These are phyloP conservation scores for Ceratobasidium sp. DNA, from an alignment of 1,284 basidiomycete genomes.

Conservation along the genomic window DNA sequence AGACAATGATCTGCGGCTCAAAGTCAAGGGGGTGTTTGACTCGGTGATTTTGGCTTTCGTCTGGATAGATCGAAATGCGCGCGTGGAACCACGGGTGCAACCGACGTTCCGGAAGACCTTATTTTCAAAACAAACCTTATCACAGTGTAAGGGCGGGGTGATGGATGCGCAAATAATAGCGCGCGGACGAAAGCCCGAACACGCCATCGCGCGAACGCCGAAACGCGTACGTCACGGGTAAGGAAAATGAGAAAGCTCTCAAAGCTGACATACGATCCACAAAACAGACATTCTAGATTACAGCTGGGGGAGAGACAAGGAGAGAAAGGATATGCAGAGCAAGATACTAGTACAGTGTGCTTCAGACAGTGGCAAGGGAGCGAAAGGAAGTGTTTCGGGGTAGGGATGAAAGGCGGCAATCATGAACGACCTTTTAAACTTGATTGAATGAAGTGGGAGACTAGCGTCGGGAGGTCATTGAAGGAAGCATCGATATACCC, in stretches of 20 bases:
- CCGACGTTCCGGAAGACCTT: not conserved
- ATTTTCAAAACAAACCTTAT: constrained; percentile 27
- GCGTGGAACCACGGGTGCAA: constrained; percentile 9
- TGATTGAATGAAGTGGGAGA: constrained; percentile 72
- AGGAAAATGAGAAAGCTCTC: not conserved
- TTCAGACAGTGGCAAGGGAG: not conserved
- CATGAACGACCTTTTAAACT: constrained; percentile 22
- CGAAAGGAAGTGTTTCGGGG: not conserved
- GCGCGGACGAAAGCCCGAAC: constrained; percentile 15
- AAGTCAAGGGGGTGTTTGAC: not conserved
- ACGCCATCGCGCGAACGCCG: not conserved
- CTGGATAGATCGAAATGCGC: not conserved
- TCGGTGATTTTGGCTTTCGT: constrained; percentile 1
- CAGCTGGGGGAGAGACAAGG: not conserved
- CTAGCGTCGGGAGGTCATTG: constrained; percentile 81
- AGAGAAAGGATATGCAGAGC: not conserved
- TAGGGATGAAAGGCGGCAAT: not conserved
- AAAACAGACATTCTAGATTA: constrained; percentile 30
- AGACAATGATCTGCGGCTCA: not conserved
- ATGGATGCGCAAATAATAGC: constrained; percentile 1
- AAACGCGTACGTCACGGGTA: constrained; percentile 10
- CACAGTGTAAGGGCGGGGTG: not conserved
- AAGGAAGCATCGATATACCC: constrained; percentile 80
- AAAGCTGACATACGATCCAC: constrained; percentile 5
- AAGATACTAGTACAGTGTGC: constrained; percentile 18